A percentile compares a stretch with the other conserved stretches of the same genome.
These are phyloP conservation scores for Chamaenerion angustifolium DNA, from an alignment of 345 rosid species.

Conservation along the genomic window DNA sequence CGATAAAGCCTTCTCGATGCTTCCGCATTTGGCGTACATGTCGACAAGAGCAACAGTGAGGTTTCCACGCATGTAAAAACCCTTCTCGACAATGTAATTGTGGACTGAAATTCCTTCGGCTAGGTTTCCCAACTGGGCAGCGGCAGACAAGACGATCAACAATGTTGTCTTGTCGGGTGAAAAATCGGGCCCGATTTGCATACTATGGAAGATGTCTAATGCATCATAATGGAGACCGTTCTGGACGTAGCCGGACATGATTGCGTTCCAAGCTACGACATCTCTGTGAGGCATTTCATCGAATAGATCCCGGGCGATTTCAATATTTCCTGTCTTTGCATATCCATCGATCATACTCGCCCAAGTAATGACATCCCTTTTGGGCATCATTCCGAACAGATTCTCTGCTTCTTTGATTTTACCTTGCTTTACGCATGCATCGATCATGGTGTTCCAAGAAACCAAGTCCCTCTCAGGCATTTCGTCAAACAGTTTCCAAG, in stretches of 20 bases:
- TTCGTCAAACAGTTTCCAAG: constrained; percentile 31
- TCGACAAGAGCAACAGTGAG: constrained; percentile 36
- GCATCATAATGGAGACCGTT: constrained; percentile 21
- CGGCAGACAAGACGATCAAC: constrained; percentile 21
- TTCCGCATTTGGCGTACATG: constrained; percentile 44
- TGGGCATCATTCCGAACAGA: constrained; percentile 30
- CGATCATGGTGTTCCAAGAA: constrained; percentile 37
- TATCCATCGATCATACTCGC: constrained; percentile 31
- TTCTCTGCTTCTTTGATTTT: constrained; percentile 25
- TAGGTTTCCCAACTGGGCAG: constrained; percentile 22
- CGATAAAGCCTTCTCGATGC: constrained; percentile 20
- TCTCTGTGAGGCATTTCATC: constrained; percentile 28
- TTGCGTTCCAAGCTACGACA: constrained; percentile 28
- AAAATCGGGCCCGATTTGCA: constrained; percentile 12
- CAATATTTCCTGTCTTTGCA: constrained; percentile 21
- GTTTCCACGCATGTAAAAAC: constrained; percentile 18
- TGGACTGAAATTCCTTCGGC: constrained; percentile 22
- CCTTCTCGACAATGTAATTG: constrained; percentile 11
- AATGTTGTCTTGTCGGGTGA: constrained; percentile 23
- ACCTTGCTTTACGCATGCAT: constrained; percentile 23
- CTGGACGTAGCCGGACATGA: constrained; percentile 31
- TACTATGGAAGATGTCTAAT: constrained; percentile 20
- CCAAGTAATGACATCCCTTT: constrained; percentile 30
- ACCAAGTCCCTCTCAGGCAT: constrained; percentile 41
- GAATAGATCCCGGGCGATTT: constrained; percentile 20